A percentile compares a stretch with the other conserved stretches of the same genome.
Conservation (phyloP, 805 yeast genomes). For the Candida odintsovae region DNA sequence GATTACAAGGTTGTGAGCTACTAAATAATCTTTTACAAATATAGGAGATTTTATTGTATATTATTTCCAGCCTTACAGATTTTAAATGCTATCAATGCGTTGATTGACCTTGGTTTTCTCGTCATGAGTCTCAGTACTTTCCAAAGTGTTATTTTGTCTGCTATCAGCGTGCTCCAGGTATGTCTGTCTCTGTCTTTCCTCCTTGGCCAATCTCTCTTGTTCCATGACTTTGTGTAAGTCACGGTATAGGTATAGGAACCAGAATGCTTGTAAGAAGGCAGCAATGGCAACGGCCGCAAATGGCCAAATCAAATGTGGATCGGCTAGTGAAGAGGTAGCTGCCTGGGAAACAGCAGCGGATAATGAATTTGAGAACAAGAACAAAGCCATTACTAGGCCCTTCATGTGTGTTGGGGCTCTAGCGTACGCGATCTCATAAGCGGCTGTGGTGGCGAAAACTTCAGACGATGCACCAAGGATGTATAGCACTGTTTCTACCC, state of each 20-base stretch:
- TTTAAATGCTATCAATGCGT: too few species aligned
- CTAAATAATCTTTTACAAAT: too few species aligned
- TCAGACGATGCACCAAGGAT: slow-evolving; percentile 69
- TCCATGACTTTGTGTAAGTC: slow-evolving; percentile 19
- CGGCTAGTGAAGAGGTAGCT: slow-evolving; percentile 55
- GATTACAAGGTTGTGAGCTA: too few species aligned
- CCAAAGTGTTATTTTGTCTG: too few species aligned
- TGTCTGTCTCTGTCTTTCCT: too few species aligned
- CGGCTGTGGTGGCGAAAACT: slow-evolving; percentile 75
- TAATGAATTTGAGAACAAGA: slow-evolving; percentile 64
- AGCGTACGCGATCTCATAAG: slow-evolving; percentile 78
- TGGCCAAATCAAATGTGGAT: slow-evolving; percentile 69
- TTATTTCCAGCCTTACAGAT: too few species aligned
- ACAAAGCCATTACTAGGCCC: slow-evolving; percentile 41
- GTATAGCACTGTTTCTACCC: slow-evolving; percentile 64
- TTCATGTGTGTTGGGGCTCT: slow-evolving; percentile 63
- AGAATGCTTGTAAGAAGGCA: slow-evolving; percentile 50
- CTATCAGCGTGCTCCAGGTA: too few species aligned
- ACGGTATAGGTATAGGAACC: slow-evolving; percentile 37
- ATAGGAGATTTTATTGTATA: too few species aligned
- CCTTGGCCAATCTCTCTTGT: slow-evolving; percentile 18
- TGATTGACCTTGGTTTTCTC: too few species aligned
- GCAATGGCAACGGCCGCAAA: slow-evolving; percentile 59
- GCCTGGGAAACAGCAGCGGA: slow-evolving; percentile 78
- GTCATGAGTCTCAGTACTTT: too few species aligned